phyloP scores from a whole-genome alignment of 75 land plant genomes.

The Selaginella moellendorffii region DNA sequence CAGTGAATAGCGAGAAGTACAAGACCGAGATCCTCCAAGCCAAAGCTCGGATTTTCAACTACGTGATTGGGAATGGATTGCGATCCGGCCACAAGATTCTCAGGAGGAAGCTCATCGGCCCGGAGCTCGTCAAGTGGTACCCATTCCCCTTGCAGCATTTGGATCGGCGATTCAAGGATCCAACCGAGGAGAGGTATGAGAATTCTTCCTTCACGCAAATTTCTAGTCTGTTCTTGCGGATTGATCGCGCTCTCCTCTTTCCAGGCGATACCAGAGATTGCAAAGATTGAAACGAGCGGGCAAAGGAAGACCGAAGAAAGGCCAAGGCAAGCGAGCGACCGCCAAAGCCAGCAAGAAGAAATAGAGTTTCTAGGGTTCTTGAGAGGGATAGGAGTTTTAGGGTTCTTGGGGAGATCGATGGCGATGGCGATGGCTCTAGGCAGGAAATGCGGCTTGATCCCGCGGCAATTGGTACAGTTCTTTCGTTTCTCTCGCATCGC shows the following conservation, averaged over 20 bases:
- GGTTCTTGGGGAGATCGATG: too few relatives aligned
- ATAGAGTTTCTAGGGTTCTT: background rate
- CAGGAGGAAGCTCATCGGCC: slow-evolving; percentile 66
- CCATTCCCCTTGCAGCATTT: slow-evolving; percentile 46
- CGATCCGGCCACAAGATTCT: slow-evolving; percentile 71
- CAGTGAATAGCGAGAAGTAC: background rate
- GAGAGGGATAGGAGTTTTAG: too few relatives aligned
- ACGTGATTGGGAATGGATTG: slow-evolving; percentile 64
- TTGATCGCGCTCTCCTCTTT: too few relatives aligned
- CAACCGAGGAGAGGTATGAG: slow-evolving; percentile 43
- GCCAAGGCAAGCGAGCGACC: slow-evolving; percentile 76
- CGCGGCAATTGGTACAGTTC: too few relatives aligned
- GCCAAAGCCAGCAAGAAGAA: slow-evolving; percentile 42
- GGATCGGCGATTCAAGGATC: slow-evolving; percentile 40
- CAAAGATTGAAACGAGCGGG: slow-evolving; percentile 71
- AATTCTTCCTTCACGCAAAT: background rate
- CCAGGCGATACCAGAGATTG: slow-evolving; percentile 36
- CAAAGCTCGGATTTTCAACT: slow-evolving; percentile 70
- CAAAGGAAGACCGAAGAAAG: slow-evolving; percentile 95
- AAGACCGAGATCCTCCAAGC: slow-evolving; percentile 51
- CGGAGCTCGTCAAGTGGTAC: slow-evolving; percentile 67
- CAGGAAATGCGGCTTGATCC: too few relatives aligned
- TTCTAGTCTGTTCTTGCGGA: too few relatives aligned
- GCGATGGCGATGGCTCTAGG: too few relatives aligned
- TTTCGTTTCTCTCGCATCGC: too few relatives aligned